Evolutionary conservation across 352 stramenopile species (phyloP).

Genomic region (Phytophthora hybrid): DNA sequence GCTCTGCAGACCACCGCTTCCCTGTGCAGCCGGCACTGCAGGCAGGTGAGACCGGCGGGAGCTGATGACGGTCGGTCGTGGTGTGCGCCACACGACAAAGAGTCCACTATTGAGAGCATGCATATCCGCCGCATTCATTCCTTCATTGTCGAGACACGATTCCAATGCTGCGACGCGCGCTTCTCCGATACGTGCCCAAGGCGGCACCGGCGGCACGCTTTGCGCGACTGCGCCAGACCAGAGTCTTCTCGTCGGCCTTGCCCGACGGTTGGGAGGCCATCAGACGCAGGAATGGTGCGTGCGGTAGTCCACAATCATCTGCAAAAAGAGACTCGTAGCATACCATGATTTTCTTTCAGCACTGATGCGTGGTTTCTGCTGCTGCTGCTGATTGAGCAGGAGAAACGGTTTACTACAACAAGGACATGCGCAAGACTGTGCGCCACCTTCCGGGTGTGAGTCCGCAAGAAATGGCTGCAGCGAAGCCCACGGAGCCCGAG

Average conservation of each 20-base stretch:
- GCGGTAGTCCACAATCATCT: neutral
- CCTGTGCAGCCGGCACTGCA: neutral
- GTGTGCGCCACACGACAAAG: constrained; percentile 17
- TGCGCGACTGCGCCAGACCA: constrained; percentile 6
- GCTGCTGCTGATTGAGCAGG: constrained; percentile 40
- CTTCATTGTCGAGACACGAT: constrained; percentile 25
- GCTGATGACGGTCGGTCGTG: neutral
- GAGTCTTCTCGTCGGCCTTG: constrained; percentile 43
- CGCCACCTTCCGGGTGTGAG: constrained; percentile 53
- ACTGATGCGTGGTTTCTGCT: neutral
- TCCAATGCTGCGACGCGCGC: constrained; percentile 23
- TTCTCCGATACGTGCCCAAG: constrained; percentile 25
- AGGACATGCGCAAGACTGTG: constrained; percentile 66
- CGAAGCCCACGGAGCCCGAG: constrained; percentile 12
- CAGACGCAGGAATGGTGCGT: constrained; percentile 64
- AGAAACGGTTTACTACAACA: constrained; percentile 74
- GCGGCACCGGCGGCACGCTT: neutral
- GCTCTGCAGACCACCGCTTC: neutral
- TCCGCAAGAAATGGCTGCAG: constrained; percentile 6
- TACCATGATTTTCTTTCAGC: neutral
- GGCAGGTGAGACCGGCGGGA: neutral
- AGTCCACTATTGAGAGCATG: constrained; percentile 22
- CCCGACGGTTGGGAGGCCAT: constrained; percentile 73
- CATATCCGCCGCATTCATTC: constrained; percentile 34
- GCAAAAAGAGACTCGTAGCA: neutral